Percentiles rank a stretch among this genome's conserved stretches.
These are phyloP conservation scores for Teratosphaeria nubilosa DNA, from an alignment of 2,329 filamentous ascomycete genomes.

Conservation along the genomic window DNA sequence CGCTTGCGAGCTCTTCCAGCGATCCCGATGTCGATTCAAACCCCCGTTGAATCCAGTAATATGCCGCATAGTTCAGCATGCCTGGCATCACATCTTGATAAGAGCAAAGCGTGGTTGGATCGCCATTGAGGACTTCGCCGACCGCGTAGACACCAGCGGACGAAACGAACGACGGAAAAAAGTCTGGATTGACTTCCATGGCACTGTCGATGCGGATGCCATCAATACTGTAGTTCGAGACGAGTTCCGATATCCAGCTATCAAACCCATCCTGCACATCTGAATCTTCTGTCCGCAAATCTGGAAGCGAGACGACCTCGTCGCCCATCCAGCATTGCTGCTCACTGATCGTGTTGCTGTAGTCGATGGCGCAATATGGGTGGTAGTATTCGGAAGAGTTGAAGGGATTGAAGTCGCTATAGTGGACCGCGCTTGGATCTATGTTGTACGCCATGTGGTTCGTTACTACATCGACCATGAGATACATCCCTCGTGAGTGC, in stretches of 20 bases:
- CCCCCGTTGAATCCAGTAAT: constrained; percentile 1
- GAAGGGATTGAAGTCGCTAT: constrained; percentile 29
- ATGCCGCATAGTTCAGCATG: constrained; percentile 18
- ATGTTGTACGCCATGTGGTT: constrained; percentile 32
- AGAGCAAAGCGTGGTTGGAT: background rate
- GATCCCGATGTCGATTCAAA: constrained; percentile 7
- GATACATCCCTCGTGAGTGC: constrained; percentile 37
- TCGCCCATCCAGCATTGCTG: constrained; percentile 3
- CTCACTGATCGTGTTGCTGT: constrained; percentile 28
- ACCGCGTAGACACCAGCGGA: constrained; percentile 14
- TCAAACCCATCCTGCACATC: constrained; percentile 34
- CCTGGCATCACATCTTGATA: constrained; percentile 19
- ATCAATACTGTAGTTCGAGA: constrained; percentile 34
- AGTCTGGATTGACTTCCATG: constrained; percentile 11
- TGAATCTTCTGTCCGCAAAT: constrained; percentile 36
- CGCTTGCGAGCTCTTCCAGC: constrained; percentile 19
- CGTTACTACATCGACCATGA: constrained; percentile 41
- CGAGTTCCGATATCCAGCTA: constrained; percentile 30
- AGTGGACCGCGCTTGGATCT: constrained; percentile 20
- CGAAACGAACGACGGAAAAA: background rate
- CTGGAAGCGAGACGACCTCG: constrained; percentile 25
- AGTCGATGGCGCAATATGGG: constrained; percentile 34
- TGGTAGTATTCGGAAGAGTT: constrained; percentile 37
- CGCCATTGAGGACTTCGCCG: constrained; percentile 8
- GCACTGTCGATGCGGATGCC: constrained; percentile 26